phyloP scores from a whole-genome alignment of 2,329 filamentous ascomycete species.

The Thyridium curvatum region DNA sequence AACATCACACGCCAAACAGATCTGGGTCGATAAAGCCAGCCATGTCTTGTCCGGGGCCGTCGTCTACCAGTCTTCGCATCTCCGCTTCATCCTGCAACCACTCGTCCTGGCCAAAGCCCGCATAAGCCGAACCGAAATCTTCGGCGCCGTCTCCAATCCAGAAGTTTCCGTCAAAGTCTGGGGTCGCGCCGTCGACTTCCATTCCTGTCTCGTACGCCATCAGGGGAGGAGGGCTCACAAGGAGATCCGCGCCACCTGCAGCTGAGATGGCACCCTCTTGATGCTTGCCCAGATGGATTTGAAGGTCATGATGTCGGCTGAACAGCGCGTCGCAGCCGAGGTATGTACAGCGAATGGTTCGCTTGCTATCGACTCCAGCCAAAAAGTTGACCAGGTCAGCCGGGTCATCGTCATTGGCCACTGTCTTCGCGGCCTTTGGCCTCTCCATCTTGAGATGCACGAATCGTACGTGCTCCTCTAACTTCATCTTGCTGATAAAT shows the following conservation, averaged over 20 bases:
- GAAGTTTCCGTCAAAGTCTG: constrained; percentile 1
- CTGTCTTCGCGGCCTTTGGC: constrained; percentile 22
- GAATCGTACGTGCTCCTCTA: constrained; percentile 81
- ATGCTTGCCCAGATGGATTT: constrained; percentile 34
- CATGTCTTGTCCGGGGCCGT: constrained; percentile 2
- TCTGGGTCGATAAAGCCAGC: constrained; percentile 6
- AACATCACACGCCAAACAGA: constrained; percentile 5
- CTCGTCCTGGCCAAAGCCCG: constrained; percentile 2
- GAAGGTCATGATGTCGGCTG: constrained; percentile 42
- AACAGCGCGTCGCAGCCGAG: constrained; percentile 39
- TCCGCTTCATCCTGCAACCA: constrained; percentile 17
- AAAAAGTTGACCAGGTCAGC: constrained; percentile 23
- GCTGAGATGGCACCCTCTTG: constrained; percentile 9
- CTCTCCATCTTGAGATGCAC: constrained; percentile 63
- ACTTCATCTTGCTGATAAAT: constrained; percentile 69
- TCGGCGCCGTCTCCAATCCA: constrained; percentile 6
- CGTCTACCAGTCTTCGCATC: constrained; percentile 15
- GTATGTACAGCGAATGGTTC: constrained; percentile 35
- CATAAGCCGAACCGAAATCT: neutral
- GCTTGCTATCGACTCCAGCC: constrained; percentile 29
- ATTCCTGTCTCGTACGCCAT: neutral
- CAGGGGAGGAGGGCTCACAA: constrained; percentile 1
- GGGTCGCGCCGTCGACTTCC: constrained; percentile 1
- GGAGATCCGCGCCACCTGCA: constrained; percentile 1
- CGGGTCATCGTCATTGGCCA: constrained; percentile 16